Conservation (phyloP, 352 stramenopile species). For the Phytophthora pisi region DNA sequence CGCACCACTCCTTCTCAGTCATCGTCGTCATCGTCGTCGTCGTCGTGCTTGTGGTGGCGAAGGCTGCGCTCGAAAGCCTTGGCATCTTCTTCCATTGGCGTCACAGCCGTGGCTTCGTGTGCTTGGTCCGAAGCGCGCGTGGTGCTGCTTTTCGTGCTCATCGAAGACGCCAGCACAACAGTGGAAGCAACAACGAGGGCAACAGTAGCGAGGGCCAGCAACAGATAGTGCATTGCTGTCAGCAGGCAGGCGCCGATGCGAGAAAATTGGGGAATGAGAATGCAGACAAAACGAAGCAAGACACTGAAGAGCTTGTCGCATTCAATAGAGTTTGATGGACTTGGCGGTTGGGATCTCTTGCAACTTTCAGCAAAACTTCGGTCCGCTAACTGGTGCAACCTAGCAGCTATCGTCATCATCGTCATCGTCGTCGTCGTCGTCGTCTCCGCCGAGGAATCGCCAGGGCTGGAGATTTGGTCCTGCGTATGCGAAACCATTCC, state of each 20-base stretch:
- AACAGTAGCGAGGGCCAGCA: not conserved
- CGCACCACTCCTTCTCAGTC: not conserved
- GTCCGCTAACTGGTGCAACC: no score
- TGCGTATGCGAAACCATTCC: not conserved
- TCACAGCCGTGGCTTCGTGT: no score
- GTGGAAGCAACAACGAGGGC: not conserved
- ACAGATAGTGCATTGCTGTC: slow-evolving; percentile 9
- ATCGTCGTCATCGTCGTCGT: slow-evolving; percentile 12
- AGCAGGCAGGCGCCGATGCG: not conserved
- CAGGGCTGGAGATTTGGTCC: not conserved
- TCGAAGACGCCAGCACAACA: not conserved
- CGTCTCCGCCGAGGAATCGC: not conserved
- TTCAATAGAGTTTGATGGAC: not conserved
- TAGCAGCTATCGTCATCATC: not conserved
- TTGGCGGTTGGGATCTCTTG: not conserved
- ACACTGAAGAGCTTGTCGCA: not conserved
- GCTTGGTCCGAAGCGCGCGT: not conserved
- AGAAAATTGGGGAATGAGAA: slow-evolving; percentile 4
- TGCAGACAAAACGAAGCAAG: not conserved
- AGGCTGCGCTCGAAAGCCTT: not conserved
- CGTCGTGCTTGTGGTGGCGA: slow-evolving; percentile 7
- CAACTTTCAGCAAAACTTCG: not conserved
- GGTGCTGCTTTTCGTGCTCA: not conserved
- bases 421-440: not conserved
- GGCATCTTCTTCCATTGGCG: not conserved